Base-by-base conservation (phyloP, 257 asterid genomes). In the Vinca minor region DNA sequence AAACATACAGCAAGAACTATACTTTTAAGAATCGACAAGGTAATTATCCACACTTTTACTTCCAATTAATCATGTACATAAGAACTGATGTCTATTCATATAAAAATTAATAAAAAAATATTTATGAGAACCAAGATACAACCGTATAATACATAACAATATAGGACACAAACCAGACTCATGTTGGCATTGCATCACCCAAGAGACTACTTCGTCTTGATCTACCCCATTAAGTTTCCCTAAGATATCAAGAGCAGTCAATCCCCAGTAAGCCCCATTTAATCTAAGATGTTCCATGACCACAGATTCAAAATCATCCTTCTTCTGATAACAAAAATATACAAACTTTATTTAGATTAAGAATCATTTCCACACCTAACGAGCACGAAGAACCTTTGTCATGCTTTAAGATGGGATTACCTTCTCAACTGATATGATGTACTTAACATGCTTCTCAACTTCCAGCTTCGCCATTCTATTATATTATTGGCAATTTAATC, bases 211-310 rank as follows among this genome's bases (percentile, higher is more conserved):
- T 68, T 93, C 92, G 50, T 85, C 84, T 82, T 80, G 82, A 69
- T 93, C 95, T 41, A 87, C 97, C 0, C 71, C 76, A 65, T 76
- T 70, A 66, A 93, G 89, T 86, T 82, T 87, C 59, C 94, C 95
- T 57, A 77, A 48, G 26, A 92, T 71, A 78, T 89, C 96, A 70
- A 92, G 94, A 59, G 98, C 76, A 26, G 95, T 79, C 82, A 92
- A 84, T 66, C 96, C 98, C 98, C 98, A 92, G 63, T 92, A 92
- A 42, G 95, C 96, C 31, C 98, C 98, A 71, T 85, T 89, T 44
- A 92, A 21, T 39, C 98, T 73, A 44, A 92, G 72, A 84, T 92
- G 98, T 77, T 92, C 96, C 95, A 85, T 89, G 62, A 84, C 85
- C 78, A 85, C 89, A 13, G 98, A 82, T 42, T 76, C 93, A 75